phyloP scores from a whole-genome alignment of 805 yeast genomes.

The Blastobotrys attinorum region DNA sequence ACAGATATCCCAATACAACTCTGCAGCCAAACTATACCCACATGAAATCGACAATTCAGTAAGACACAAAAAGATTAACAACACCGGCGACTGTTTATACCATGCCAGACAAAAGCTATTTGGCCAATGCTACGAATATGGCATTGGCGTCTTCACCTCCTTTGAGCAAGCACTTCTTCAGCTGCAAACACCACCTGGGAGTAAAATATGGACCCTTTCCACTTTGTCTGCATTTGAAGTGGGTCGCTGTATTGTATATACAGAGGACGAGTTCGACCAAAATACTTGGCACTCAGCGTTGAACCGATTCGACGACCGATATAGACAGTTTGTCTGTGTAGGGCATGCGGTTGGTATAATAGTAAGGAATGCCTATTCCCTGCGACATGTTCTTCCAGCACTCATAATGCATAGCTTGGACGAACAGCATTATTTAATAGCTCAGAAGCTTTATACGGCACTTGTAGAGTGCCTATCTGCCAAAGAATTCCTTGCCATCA shows the following conservation, averaged over 20 bases:
- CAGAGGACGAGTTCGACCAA: background rate
- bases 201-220: background rate
- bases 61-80: too few relatives aligned
- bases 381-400: background rate
- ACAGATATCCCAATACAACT: background rate
- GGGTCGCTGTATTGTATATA: constrained; percentile 4
- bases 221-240: constrained; percentile 2
- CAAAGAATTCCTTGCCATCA: background rate
- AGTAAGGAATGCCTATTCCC: background rate
- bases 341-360: constrained; percentile 1
- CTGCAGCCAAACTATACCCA: background rate
- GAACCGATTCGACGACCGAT: background rate
- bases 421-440: background rate
- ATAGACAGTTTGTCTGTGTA: background rate
- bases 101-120: too few relatives aligned
- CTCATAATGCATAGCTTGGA: background rate
- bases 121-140: too few relatives aligned
- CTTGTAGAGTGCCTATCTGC: background rate
- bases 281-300: constrained; percentile 1
- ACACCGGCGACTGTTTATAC: too few relatives aligned
- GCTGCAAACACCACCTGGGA: too few relatives aligned
- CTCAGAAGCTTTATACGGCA: background rate
- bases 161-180: too few relatives aligned
- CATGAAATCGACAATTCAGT: background rate
- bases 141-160: too few relatives aligned